Base-by-base conservation (phyloP, 805 yeast genomes). In the Lachancea thermotolerans region DNA sequence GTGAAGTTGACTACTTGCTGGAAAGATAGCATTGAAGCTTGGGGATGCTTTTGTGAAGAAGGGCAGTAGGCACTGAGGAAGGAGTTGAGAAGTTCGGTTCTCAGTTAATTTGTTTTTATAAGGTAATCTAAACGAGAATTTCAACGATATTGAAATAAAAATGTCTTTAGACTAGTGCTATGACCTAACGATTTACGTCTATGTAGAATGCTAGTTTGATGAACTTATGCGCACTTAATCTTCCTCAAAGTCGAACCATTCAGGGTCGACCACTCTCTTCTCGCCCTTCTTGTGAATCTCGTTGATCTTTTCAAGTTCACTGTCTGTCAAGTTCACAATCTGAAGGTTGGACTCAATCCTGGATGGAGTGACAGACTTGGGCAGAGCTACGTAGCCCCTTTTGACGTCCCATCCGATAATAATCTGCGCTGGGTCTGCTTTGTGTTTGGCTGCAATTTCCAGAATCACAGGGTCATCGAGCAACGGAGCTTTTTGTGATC, bases 331-430 rank as follows among this genome's bases (percentile, higher is more conserved):
- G n/a, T 54, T 58, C 25, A 66, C 53, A 12, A 58, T 54, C 41
- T 44, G 57, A 53, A 60, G 45, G 55, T 70, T 70, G 25, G 67
- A 61, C 14, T 58, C 64, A 44, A 75, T 68, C 68, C 81, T 71
- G 4, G 54, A 44, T 11, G 71, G 68, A 37, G 70, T 70, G 18
- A 72, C 70, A 21, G 78, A 72, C 55, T 75, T 75, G 46, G 80
- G 79, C 43, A 75, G 61, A 14, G 77, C 77, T 33, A 78, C 75
- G 33, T 75, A 67, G 31, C 75, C 79, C 65, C 84, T 76, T 53
- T 70, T 65, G 17, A 76, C 62, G 30, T 74, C 79, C 87, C 86
- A 81, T 17, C 81, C 73, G 47, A 80, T 66, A 36, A 77, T 61
- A 16, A 79, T 56, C 44, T 74, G 73, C 10, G 81, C 82, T 8